phyloP scores from a whole-genome alignment of 441 rosid genomes.

The Populus hybrid region DNA sequence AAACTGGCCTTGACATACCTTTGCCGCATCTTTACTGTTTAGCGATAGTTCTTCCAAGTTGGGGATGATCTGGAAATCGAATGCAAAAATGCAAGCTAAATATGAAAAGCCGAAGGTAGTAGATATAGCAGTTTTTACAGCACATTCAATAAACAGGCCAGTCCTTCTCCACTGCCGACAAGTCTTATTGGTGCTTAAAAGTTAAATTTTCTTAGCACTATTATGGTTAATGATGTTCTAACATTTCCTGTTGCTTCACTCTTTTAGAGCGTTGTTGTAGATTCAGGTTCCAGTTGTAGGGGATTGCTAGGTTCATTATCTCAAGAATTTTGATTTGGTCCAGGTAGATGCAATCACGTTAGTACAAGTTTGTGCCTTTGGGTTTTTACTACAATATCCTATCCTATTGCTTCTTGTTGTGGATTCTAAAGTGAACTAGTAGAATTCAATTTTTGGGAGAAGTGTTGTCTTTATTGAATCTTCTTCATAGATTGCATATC shows the following conservation, averaged over 20 bases:
- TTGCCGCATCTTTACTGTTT: slow-evolving; percentile 5
- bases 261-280: too few species aligned
- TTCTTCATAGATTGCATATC: neutral
- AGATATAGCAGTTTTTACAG: neutral
- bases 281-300: too few species aligned
- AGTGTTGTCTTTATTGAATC: neutral
- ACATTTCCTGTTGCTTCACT: too few species aligned
- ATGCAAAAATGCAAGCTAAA: neutral
- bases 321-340: too few species aligned
- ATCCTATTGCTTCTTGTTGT: neutral
- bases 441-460: neutral
- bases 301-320: too few species aligned
- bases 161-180: too few species aligned
- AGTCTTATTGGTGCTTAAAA: too few species aligned
- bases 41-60: slow-evolving; percentile 21
- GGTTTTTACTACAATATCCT: neutral
- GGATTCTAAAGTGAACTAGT: neutral
- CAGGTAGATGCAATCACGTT: too few species aligned
- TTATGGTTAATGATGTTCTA: too few species aligned
- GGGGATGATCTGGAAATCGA: slow-evolving; percentile 13
- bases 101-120: neutral
- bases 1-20: slow-evolving; percentile 9
- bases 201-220: too few species aligned
- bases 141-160: too few species aligned
- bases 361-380: too few species aligned